Percentiles rank a stretch among this genome's conserved stretches.
Evolutionary conservation across 83 land plant genomes (phyloP).

Genomic region (Thuja plicata): DNA sequence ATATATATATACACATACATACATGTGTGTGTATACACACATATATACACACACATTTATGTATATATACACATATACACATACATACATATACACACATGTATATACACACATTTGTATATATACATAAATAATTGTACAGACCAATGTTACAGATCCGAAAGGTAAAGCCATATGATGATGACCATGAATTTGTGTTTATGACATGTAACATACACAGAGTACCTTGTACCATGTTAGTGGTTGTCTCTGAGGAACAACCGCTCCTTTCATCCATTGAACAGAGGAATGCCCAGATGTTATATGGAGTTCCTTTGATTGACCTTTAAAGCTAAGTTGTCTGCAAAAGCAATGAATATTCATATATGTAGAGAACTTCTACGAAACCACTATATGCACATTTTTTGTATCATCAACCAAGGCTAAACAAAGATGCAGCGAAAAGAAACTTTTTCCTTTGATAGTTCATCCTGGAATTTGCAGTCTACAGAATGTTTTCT

Average conservation of each 20-base stretch:
- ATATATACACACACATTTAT: too few species aligned
- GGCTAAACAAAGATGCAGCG: not conserved
- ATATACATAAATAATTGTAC: too few species aligned
- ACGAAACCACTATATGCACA: not conserved
- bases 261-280: constrained; percentile 48
- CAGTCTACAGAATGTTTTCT: not conserved
- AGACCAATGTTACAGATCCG: not conserved
- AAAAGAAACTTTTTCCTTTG: too few species aligned
- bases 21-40: too few species aligned
- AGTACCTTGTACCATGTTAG: constrained; percentile 73
- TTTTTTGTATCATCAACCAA: not conserved
- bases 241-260: constrained; percentile 27
- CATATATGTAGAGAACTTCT: not conserved
- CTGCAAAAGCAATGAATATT: not conserved
- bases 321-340: constrained; percentile 64
- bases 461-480: not conserved
- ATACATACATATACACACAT: too few species aligned
- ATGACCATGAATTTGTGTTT: not conserved
- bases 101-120: too few species aligned
- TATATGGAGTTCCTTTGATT: constrained; percentile 47
- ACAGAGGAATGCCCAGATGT: constrained; percentile 53
- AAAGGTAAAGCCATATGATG: not conserved
- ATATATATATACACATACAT: too few species aligned
- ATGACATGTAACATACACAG: not conserved
- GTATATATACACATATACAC: too few species aligned